Percentiles rank a stretch among this genome's conserved stretches.
Evolutionary conservation across 345 rosid species (phyloP).

Genomic region (Eucalyptus regnans): DNA sequence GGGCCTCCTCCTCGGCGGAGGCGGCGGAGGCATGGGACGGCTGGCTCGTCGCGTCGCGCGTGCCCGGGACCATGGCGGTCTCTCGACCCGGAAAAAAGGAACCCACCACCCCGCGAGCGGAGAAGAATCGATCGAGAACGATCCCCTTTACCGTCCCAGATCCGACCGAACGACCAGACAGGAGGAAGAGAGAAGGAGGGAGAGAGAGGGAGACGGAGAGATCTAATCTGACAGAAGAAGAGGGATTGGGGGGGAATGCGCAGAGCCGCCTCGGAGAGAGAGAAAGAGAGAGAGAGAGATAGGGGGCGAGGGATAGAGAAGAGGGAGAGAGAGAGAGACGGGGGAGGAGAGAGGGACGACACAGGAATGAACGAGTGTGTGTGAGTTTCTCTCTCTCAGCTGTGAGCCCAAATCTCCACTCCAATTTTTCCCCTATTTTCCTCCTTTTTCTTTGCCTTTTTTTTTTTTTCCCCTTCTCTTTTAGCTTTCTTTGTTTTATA

Average conservation of each 20-base stretch:
- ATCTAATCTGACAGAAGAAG: neutral
- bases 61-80: slow-evolving; percentile 46
- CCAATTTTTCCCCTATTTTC: neutral
- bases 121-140: neutral
- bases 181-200: neutral
- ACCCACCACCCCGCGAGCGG: neutral
- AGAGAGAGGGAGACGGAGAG: neutral
- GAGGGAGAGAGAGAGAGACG: neutral
- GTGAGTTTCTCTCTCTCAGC: neutral
- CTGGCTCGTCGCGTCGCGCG: slow-evolving; percentile 17
- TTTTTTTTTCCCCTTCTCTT: neutral
- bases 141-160: neutral
- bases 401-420: neutral
- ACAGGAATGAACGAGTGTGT: neutral
- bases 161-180: neutral
- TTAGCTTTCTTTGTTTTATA: neutral
- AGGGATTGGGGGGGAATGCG: neutral
- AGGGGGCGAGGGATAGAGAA: neutral
- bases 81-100: neutral
- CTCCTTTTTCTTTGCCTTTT: neutral
- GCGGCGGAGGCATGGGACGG: slow-evolving; percentile 18
- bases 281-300: neutral
- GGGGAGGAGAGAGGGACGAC: neutral
- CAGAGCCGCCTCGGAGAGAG: neutral
- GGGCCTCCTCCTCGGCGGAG: slow-evolving; percentile 63